A percentile compares a stretch with the other conserved stretches of the same genome.
Conservation (phyloP, 139 green algal species). For the Chlamydomonas sp. region DNA sequence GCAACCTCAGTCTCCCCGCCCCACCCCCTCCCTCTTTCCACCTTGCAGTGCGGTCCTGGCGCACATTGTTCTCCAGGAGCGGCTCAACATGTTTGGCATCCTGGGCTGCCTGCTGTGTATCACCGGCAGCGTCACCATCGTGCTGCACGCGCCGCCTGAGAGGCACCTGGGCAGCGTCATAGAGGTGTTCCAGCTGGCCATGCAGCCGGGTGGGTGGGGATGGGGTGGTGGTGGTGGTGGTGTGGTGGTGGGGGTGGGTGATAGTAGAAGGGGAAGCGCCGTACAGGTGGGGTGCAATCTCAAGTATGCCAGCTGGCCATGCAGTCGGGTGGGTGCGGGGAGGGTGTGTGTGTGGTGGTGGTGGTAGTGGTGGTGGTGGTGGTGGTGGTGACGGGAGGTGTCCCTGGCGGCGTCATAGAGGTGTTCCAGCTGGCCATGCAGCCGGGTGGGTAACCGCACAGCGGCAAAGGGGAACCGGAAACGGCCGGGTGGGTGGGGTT, state of each 20-base stretch:
- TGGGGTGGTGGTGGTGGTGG: neutral
- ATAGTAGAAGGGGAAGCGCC: no score
- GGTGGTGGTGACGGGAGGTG: no score
- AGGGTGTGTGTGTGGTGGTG: no score
- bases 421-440: conserved; percentile 88
- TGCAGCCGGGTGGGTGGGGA: conserved; percentile 78
- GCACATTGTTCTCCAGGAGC: conserved; percentile 91
- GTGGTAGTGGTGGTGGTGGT: no score
- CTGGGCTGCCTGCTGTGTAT: conserved; percentile 95
- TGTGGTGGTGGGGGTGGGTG: no score
- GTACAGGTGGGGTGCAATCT: no score
- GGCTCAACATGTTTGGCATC: conserved; percentile 94
- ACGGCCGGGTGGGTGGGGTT: neutral
- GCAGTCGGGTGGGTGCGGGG: no score
- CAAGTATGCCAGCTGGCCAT: no score
- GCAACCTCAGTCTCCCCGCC: no score
- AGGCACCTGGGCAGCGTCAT: conserved; percentile 74
- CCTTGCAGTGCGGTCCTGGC: conserved; percentile 89
- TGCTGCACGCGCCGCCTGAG: conserved; percentile 94
- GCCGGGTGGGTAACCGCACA: conserved; percentile 64
- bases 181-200: conserved; percentile 86
- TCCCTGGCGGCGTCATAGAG: conserved; percentile 80
- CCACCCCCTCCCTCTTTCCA: no score
- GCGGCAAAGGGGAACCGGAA: no score
- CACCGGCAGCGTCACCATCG: conserved; percentile 87